Conservation (phyloP, 805 yeast genomes). For the Gaillardinia entomophila region DNA sequence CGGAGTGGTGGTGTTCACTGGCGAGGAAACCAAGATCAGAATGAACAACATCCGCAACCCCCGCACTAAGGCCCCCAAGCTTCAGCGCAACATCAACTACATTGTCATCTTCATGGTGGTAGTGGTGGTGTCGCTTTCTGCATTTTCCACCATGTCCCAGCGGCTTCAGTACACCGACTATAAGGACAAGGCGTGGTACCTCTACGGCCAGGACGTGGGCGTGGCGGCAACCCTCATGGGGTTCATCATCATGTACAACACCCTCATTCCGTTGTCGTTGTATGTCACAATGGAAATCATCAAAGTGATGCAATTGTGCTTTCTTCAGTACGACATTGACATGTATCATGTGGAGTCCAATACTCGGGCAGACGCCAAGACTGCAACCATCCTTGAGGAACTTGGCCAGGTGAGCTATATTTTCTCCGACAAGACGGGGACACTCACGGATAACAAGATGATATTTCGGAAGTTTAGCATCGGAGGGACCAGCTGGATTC, state of each 20-base stretch:
- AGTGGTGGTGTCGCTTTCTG: constrained; percentile 67
- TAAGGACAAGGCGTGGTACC: constrained; percentile 60
- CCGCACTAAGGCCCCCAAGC: constrained; percentile 86
- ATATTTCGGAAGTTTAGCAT: constrained; percentile 82
- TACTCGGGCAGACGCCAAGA: constrained; percentile 91
- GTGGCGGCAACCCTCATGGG: constrained; percentile 90
- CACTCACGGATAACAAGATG: constrained; percentile 93
- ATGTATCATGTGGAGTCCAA: constrained; percentile 83
- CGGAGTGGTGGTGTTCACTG: constrained; percentile 87
- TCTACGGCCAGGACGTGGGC: constrained; percentile 68
- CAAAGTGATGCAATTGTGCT: constrained; percentile 76
- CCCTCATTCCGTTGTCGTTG: constrained; percentile 88
- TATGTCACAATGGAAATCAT: constrained; percentile 96
- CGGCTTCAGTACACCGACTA: constrained; percentile 41
- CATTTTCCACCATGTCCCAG: constrained; percentile 80
- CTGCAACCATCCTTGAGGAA: constrained; percentile 94
- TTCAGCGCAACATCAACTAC: constrained; percentile 75
- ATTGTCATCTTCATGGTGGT: constrained; percentile 86
- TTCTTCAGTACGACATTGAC: constrained; percentile 87
- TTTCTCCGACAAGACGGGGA: constrained; percentile 96
- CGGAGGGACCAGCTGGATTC: constrained; percentile 86
- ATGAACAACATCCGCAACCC: constrained; percentile 92
- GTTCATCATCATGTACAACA: constrained; percentile 93
- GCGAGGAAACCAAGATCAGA: constrained; percentile 92
- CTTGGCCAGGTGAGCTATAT: constrained; percentile 94